Conservation (phyloP, 1,284 basidiomycete genomes). For the Ustilago curta region DNA sequence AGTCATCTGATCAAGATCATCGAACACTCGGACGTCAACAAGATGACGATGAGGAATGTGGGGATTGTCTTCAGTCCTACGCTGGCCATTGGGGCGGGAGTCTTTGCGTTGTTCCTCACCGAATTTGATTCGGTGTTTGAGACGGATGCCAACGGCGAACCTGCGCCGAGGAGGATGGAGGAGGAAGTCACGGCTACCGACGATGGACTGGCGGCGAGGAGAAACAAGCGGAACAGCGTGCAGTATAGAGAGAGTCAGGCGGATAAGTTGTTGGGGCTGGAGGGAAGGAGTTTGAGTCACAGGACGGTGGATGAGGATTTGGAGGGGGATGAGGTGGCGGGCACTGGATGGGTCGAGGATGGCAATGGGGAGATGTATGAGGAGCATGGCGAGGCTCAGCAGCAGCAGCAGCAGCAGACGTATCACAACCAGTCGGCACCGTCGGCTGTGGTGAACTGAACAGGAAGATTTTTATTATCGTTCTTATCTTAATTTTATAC, state of each 20-base stretch:
- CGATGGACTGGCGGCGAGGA: slow-evolving; percentile 4
- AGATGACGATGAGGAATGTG: slow-evolving; percentile 99
- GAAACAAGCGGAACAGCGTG: slow-evolving; percentile 50
- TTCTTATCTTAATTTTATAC: slow-evolving; percentile 3
- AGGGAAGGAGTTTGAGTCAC: slow-evolving; percentile 40
- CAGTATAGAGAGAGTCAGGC: slow-evolving; percentile 47
- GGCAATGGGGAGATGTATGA: slow-evolving; percentile 7
- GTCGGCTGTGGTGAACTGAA: slow-evolving; percentile 23
- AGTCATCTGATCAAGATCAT: slow-evolving; percentile 97
- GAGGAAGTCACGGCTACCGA: slow-evolving; percentile 24
- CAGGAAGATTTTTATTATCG: neutral
- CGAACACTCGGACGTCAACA: slow-evolving; percentile 88
- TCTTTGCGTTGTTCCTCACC: slow-evolving; percentile 64
- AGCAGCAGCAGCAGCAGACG: slow-evolving; percentile 13
- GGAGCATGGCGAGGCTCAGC: neutral
- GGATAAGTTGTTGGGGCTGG: slow-evolving; percentile 49
- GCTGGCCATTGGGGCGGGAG: slow-evolving; percentile 62
- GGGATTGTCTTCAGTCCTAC: slow-evolving; percentile 82
- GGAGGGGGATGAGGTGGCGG: slow-evolving; percentile 22
- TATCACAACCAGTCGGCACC: slow-evolving; percentile 4
- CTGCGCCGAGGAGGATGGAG: slow-evolving; percentile 48
- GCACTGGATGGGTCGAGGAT: slow-evolving; percentile 22
- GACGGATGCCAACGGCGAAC: slow-evolving; percentile 59
- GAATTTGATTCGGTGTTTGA: slow-evolving; percentile 64
- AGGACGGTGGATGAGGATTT: slow-evolving; percentile 37